These are phyloP conservation scores for Tulasnella sp. DNA, from an alignment of 768 basidiomycete genomes.

Conservation along the genomic window DNA sequence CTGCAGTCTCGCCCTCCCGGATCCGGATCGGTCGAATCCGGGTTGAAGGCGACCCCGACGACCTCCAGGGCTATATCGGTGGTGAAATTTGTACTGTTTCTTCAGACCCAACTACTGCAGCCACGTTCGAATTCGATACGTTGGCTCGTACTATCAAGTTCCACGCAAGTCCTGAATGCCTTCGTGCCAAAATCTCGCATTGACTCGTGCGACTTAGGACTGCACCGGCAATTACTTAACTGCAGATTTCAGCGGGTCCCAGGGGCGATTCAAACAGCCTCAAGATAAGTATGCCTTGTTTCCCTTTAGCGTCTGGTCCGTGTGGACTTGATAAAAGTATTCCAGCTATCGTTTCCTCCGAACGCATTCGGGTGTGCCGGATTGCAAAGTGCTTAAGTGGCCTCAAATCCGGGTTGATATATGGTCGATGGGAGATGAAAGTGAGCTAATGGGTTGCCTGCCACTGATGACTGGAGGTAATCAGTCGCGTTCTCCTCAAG, in stretches of 20 bases:
- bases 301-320: too few species aligned
- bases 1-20: not conserved
- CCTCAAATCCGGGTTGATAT: not conserved
- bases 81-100: not conserved
- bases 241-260: too few species aligned
- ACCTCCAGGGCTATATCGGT: not conserved
- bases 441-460: not conserved
- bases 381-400: too few species aligned
- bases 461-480: not conserved
- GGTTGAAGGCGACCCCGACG: not conserved
- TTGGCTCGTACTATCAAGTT: not conserved
- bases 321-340: too few species aligned
- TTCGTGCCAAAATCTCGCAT: too few species aligned
- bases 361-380: too few species aligned
- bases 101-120: not conserved
- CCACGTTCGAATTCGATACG: not conserved
- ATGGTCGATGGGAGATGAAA: not conserved
- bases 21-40: not conserved
- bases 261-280: too few species aligned
- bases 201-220: too few species aligned
- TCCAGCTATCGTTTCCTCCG: too few species aligned
- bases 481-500: not conserved
- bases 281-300: too few species aligned
- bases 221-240: too few species aligned
- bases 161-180: too few species aligned